Percentiles rank a stretch among this genome's conserved stretches.
Evolutionary conservation across 805 yeast species (phyloP).

Genomic region (Blastobotrys chiropterorum): DNA sequence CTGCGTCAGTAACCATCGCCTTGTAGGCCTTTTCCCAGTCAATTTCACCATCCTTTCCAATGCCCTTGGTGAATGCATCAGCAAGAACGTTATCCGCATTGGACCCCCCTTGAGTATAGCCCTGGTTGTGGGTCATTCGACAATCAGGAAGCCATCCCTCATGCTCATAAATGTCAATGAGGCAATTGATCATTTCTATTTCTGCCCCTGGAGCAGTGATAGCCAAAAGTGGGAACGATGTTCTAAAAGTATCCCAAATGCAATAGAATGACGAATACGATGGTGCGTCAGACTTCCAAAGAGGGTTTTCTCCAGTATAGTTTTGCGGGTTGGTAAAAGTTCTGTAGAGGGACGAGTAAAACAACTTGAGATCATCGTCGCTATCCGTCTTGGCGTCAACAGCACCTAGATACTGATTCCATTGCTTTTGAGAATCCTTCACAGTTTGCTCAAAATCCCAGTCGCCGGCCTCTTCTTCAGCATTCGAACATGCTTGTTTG

Average conservation of each 20-base stretch:
- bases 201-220: constrained; percentile 28
- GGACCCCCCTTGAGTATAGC: constrained; percentile 36
- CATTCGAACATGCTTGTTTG: constrained; percentile 29
- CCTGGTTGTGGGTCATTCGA: constrained; percentile 34
- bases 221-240: constrained; percentile 31
- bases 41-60: constrained; percentile 18
- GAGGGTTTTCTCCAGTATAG: constrained; percentile 31
- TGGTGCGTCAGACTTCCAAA: constrained; percentile 25
- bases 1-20: constrained; percentile 35
- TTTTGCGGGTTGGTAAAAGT: constrained; percentile 31
- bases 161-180: constrained; percentile 29
- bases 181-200: constrained; percentile 28
- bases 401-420: constrained; percentile 17
- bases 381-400: constrained; percentile 4
- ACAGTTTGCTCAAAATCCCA: constrained; percentile 19
- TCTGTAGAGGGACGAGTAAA: constrained; percentile 31
- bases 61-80: constrained; percentile 32
- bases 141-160: constrained; percentile 37
- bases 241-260: constrained; percentile 37
- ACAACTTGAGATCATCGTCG: constrained; percentile 4
- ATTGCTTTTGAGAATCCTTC: constrained; percentile 17
- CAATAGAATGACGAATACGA: constrained; percentile 37
- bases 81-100: constrained; percentile 35
- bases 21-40: constrained; percentile 31
- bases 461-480: constrained; percentile 19